Conservation (phyloP, 495 filamentous ascomycete species). For the Aspergillus bridgeri region DNA sequence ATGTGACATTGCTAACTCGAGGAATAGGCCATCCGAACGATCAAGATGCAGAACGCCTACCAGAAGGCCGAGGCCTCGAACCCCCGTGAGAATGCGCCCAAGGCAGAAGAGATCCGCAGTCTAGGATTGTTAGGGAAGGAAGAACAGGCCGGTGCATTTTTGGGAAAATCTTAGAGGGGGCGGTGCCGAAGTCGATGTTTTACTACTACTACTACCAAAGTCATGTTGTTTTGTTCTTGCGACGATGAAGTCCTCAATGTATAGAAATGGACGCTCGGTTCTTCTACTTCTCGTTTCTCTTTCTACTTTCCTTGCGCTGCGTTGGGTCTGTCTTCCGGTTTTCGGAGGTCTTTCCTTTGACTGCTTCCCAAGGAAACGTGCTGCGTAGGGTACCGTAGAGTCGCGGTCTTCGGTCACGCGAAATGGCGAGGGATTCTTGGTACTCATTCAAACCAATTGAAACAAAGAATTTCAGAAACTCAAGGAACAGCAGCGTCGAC, state of each 20-base stretch:
- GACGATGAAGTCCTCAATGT: constrained; percentile 32
- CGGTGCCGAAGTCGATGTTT: constrained; percentile 27
- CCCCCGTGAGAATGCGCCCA: constrained; percentile 70
- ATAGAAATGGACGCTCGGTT: constrained; percentile 35
- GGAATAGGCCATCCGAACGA: constrained; percentile 68
- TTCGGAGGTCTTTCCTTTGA: background rate
- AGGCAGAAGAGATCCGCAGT: constrained; percentile 75
- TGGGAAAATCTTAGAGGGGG: constrained; percentile 36
- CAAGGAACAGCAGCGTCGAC: background rate
- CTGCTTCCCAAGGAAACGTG: background rate
- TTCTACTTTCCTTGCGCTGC: background rate
- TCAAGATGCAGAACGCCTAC: constrained; percentile 80
- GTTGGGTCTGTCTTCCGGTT: background rate
- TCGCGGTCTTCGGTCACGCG: too few species aligned
- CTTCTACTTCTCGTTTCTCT: background rate
- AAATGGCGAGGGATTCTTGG: too few species aligned
- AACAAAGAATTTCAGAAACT: background rate
- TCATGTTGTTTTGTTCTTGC: constrained; percentile 28
- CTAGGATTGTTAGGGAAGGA: constrained; percentile 78
- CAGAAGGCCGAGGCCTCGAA: constrained; percentile 73
- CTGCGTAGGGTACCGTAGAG: background rate
- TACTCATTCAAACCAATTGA: too few species aligned
- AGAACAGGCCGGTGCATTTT: constrained; percentile 67
- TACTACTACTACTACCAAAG: constrained; percentile 22
- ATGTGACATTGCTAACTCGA: constrained; percentile 1